Evolutionary conservation across 2,329 filamentous ascomycete genomes (phyloP).

Genomic region (Diaporthe ampelina): DNA sequence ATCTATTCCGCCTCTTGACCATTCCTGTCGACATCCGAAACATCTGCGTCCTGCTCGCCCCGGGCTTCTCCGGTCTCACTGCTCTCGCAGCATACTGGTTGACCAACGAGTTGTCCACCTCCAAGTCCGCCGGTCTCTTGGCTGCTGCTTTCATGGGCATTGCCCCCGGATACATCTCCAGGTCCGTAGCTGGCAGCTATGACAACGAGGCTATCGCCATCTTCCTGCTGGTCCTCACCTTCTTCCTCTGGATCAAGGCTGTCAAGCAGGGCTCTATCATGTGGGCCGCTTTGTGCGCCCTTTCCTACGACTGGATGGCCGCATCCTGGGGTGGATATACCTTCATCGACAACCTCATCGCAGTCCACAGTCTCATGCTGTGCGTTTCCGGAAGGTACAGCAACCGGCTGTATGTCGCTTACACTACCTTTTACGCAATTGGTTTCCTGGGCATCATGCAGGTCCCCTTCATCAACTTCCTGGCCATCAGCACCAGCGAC

Average conservation of each 20-base stretch:
- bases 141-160: slow-evolving; percentile 98
- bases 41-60: slow-evolving; percentile 96
- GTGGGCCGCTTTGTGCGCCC: slow-evolving; percentile 93
- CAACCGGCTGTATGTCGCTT: slow-evolving; percentile 92
- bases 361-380: slow-evolving; percentile 92
- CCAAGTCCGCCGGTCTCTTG: slow-evolving; percentile 92
- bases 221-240: slow-evolving; percentile 98
- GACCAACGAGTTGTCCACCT: slow-evolving; percentile 97
- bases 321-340: slow-evolving; percentile 99
- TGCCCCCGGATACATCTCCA: slow-evolving; percentile 95
- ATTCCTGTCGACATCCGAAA: slow-evolving; percentile 98
- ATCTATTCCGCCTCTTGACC: slow-evolving; percentile 87
- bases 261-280: slow-evolving; percentile 96
- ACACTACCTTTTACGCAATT: slow-evolving; percentile 97
- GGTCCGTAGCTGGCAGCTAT: slow-evolving; percentile 97
- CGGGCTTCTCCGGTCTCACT: slow-evolving; percentile 93
- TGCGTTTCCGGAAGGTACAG: slow-evolving; percentile 98
- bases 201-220: slow-evolving; percentile 99
- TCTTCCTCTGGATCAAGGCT: slow-evolving; percentile 99
- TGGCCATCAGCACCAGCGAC: slow-evolving; percentile 96
- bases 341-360: slow-evolving; percentile 98
- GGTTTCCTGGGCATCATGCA: slow-evolving; percentile 99
- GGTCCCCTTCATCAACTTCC: slow-evolving; percentile 97
- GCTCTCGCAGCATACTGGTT: slow-evolving; percentile 94
- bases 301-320: slow-evolving; percentile 99